phyloP scores from a whole-genome alignment of 768 basidiomycete species.

The Leucocoprinus birnbaumii region DNA sequence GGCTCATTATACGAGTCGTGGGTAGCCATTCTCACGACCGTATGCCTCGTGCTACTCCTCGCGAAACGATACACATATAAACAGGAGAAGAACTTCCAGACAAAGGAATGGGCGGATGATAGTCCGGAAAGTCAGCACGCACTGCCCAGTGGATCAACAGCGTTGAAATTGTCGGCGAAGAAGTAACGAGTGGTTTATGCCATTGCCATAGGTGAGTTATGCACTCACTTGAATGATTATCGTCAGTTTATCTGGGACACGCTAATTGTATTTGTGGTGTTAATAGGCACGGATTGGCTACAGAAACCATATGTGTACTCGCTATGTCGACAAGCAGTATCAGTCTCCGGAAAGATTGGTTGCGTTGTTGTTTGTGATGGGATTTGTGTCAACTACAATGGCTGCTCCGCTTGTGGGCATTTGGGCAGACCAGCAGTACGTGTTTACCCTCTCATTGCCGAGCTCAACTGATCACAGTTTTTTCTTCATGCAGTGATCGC shows the following conservation, averaged over 20 bases:
- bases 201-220: conserved; percentile 64
- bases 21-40: conserved; percentile 19
- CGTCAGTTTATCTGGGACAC: no score
- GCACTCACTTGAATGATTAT: background rate
- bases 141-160: conserved; percentile 11
- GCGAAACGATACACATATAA: conserved; percentile 19
- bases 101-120: conserved; percentile 18
- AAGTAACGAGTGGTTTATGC: conserved; percentile 69
- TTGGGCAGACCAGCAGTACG: conserved; percentile 77
- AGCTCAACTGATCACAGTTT: background rate
- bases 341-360: conserved; percentile 59
- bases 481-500: conserved; percentile 47
- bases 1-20: conserved; percentile 23
- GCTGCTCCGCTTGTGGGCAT: conserved; percentile 70
- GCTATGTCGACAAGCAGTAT: conserved; percentile 68
- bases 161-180: conserved; percentile 21
- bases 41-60: conserved; percentile 19
- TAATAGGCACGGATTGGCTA: conserved; percentile 70
- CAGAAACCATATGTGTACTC: conserved; percentile 82
- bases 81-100: conserved; percentile 1
- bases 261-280: background rate
- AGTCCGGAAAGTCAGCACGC: conserved; percentile 16
- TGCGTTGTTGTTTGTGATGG: conserved; percentile 73
- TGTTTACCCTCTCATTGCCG: conserved; percentile 9
- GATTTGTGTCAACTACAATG: conserved; percentile 68